Base-by-base conservation (phyloP, 2,329 filamentous ascomycete genomes). In the Mycosphaerelloides madeirae region DNA sequence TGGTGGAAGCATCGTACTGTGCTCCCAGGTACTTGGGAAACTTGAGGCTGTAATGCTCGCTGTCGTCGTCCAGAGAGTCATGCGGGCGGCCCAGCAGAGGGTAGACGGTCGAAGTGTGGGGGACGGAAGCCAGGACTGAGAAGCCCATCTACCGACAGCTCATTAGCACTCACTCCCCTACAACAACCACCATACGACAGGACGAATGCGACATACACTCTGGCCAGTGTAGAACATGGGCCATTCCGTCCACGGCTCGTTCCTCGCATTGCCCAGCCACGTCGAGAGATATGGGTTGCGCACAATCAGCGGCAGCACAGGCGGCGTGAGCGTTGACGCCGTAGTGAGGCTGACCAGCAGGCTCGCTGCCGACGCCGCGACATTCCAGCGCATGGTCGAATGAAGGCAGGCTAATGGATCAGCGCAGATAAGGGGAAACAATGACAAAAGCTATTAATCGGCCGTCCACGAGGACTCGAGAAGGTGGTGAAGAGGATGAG, bases 211-310 rank as follows among this genome's bases (percentile, higher is more conserved):
- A 43, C 63, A 42, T 64, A 79, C 75, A 61, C 83, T 75, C 58
- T 81, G 73, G 28, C 85, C 85, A 6, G 83, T 86, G 75, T 83
- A 90, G 65, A 90, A 89, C 65, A 91, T 91, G 18, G 88, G 88
- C 88, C 88, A 95, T 67, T 80, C 78, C 42, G 80, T 77, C 87
- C 87, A 94, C 2, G 88, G 88, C 35, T 76, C 75, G 44, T 84
- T 77, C 54, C 88, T 77, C 31, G 87, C 85, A 64, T 78, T 76
- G 37, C 74, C 73, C 44, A 87, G 70, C 75, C 65, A 77, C 57
- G 71, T 72, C 44, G 70, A 74, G 43, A 75, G 60, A 55, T 76
- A 76, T 13, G 73, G 73, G 46, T 71, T 75, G 44, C 73, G 67
- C 35, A 76, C 73, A 45, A 74, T 67, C 50, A 75, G 64, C 12